Base-by-base conservation (phyloP, 1,139 yeast species). In the Lodderomyces theae region DNA sequence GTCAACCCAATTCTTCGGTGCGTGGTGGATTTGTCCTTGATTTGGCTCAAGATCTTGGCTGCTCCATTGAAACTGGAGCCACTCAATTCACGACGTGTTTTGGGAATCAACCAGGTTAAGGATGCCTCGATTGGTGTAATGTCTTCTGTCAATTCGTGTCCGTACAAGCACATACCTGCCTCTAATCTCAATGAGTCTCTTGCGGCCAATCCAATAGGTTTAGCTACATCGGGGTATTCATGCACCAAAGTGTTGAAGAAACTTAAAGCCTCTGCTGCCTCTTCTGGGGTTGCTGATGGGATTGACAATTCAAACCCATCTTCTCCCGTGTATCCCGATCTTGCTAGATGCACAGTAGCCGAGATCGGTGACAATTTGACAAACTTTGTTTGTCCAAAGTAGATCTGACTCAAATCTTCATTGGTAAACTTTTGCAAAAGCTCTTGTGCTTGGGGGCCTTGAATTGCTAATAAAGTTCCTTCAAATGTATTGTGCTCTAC, bases 91-190 rank as follows among this genome's bases (percentile, higher is more conserved):
- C 97, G 78, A 62, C 97, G 82, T 22, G 79, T 58, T 69, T 89
- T 88, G 36, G 95, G 88, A 41, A 92, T 75, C 42, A 89, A 77
- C 98, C 98, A 92, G 38, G 87, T 74, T 51, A 92, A 74, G 1
- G 92, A 80, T 0, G 95, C 95, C 54, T 89, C 95, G 6, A 90
- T 79, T 12, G 98, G 98, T 1, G 96, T 83, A 34, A 77, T 80
- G n/a, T 69, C 65, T 53, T 88, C 96, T 46, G 74, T 77, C 53
- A 92, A 73, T 63, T 92, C 98, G 60, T 89, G 86, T 4, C 98
- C 98, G 54, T 92, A 92, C 43, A 92, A 75, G 64, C 98, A 92
- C 97, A 92, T 87, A 33, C 98, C 98, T 2, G 98, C 98, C 68
- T 92, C 98, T 44, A 92, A 70, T 58, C 98, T 79, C 51, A 92